phyloP scores from a whole-genome alignment of 768 basidiomycete species.

The Megacollybia marginata region DNA sequence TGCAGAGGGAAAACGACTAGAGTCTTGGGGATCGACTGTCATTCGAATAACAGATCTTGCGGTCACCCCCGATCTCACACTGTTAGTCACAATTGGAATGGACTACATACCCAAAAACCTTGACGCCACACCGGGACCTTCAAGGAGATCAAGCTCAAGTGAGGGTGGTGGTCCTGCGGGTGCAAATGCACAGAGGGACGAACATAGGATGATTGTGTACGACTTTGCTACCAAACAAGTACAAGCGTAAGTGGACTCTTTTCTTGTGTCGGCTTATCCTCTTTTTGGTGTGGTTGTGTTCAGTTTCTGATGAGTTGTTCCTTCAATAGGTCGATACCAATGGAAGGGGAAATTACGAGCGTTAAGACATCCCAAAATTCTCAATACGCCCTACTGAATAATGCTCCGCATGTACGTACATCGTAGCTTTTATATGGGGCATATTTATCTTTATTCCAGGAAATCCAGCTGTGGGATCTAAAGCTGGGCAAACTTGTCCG shows the following conservation, averaged over 20 bases:
- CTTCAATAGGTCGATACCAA: conserved; percentile 45
- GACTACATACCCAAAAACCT: conserved; percentile 23
- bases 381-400: conserved; percentile 79
- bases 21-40: conserved; percentile 60
- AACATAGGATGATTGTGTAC: conserved; percentile 70
- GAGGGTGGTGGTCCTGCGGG: conserved; percentile 20
- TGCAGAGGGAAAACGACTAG: conserved; percentile 60
- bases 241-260: conserved; percentile 47
- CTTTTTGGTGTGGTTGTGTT: not conserved
- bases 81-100: conserved; percentile 83
- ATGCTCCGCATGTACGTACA: conserved; percentile 72
- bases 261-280: not conserved
- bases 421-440: conserved; percentile 3
- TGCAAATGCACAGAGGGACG: conserved; percentile 11
- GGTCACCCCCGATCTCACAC: conserved; percentile 76
- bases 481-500: conserved; percentile 59
- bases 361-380: conserved; percentile 84
- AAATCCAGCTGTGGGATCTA: conserved; percentile 85
- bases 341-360: conserved; percentile 81
- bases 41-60: conserved; percentile 86
- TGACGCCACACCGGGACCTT: conserved; percentile 10
- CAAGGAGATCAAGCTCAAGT: conserved; percentile 12
- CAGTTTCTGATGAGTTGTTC: not conserved
- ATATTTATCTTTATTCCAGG: conserved; percentile 40
- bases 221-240: conserved; percentile 62